Percentiles rank a stretch among this genome's conserved stretches.
Conservation (phyloP, 31 red algal genomes). For the Asparagopsis taxiformis region DNA sequence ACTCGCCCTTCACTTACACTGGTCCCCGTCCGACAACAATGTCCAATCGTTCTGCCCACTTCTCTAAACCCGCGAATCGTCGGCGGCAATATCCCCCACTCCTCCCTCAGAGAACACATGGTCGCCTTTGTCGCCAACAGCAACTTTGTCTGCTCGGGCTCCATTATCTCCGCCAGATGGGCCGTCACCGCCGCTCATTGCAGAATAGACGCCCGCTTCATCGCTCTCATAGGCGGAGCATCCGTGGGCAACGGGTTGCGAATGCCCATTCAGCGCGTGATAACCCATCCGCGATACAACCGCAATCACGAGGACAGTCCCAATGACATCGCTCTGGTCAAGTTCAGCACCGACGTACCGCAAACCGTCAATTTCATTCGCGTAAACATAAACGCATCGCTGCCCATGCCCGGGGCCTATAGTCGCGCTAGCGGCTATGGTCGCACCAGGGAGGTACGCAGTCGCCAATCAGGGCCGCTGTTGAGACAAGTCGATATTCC, state of each 20-base stretch:
- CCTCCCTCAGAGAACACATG: conserved; percentile 19
- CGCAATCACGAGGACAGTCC: conserved; percentile 1
- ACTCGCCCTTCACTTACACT: not conserved
- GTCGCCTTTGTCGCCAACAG: conserved; percentile 18
- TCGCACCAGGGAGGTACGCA: conserved; percentile 28
- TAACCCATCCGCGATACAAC: conserved; percentile 42
- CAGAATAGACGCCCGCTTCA: conserved; percentile 1
- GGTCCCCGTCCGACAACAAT: conserved; percentile 18
- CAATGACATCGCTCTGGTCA: conserved; percentile 60
- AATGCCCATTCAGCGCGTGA: not conserved
- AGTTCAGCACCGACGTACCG: conserved; percentile 9
- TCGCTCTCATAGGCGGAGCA: conserved; percentile 23
- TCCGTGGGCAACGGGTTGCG: conserved; percentile 8
- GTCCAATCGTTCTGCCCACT: too few relatives aligned
- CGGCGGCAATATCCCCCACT: conserved; percentile 14
- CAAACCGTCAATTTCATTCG: not conserved
- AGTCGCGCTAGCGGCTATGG: conserved; percentile 43
- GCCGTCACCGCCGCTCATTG: conserved; percentile 66
- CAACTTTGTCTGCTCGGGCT: conserved; percentile 44
- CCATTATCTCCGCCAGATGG: conserved; percentile 23
- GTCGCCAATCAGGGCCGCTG: conserved; percentile 1
- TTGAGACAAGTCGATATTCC: conserved; percentile 50
- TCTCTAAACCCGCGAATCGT: too few relatives aligned
- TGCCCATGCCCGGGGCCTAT: conserved; percentile 17
- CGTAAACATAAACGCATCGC: conserved; percentile 9